A percentile compares a stretch with the other conserved stretches of the same genome.
These are phyloP conservation scores for Xylariomycetidae sp. DNA, from an alignment of 2,329 filamentous ascomycete genomes.

Conservation along the genomic window DNA sequence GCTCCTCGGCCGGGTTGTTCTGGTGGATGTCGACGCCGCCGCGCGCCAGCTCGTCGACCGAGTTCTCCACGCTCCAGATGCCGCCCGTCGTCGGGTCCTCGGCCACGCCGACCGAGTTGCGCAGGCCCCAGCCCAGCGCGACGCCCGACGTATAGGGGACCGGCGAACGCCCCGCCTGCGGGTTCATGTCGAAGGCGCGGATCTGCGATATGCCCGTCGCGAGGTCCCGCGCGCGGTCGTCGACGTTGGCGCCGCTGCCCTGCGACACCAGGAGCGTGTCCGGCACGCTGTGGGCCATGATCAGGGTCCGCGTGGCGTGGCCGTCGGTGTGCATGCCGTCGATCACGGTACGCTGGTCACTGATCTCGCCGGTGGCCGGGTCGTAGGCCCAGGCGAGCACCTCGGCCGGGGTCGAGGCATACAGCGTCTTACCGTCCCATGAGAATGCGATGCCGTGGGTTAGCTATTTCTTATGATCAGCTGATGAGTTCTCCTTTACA, in stretches of 20 bases:
- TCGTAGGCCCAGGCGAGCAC: constrained; percentile 65
- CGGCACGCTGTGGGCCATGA: constrained; percentile 31
- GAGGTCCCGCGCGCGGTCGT: constrained; percentile 45
- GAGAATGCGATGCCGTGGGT: constrained; percentile 54
- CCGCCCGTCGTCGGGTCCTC: constrained; percentile 52
- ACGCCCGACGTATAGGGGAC: constrained; percentile 42
- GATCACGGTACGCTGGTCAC: background rate
- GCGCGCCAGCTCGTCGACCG: constrained; percentile 58
- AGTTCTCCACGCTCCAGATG: constrained; percentile 64
- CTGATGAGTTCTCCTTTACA: background rate
- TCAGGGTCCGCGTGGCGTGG: background rate
- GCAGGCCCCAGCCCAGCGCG: constrained; percentile 62
- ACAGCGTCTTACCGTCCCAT: constrained; percentile 46
- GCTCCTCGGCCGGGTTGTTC: constrained; percentile 68
- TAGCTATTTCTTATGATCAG: constrained; percentile 32
- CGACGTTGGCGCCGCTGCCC: constrained; percentile 60
- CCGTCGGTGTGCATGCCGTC: background rate
- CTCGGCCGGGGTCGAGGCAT: constrained; percentile 50
- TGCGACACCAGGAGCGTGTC: constrained; percentile 62
- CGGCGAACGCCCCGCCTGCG: constrained; percentile 9
- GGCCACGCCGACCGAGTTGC: constrained; percentile 66
- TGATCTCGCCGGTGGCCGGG: constrained; percentile 28
- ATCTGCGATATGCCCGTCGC: constrained; percentile 50
- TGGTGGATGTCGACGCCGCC: constrained; percentile 56
- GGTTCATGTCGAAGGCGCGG: constrained; percentile 41